Base-by-base conservation (phyloP, 106 monocot species). In the Apostasia shenzhenica region DNA sequence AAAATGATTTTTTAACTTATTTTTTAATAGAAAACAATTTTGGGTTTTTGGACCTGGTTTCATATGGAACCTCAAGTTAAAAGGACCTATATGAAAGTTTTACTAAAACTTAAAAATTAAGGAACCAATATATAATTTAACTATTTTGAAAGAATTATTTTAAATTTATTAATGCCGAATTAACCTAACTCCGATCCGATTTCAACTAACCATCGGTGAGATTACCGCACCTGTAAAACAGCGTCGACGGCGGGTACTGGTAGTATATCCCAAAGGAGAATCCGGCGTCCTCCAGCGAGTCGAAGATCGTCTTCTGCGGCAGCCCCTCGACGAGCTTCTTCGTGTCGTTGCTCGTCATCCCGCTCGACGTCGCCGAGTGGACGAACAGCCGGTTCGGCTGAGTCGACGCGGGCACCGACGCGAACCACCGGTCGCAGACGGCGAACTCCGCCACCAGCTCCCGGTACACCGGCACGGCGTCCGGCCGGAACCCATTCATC, bases 401-500 rank as follows among this genome's bases (percentile, higher is more conserved):
- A 69, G 94, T 95, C 54, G 94, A 95, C 53, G 91, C 40, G 47
- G 94, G 94, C 61, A 88, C 45, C 52, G 94, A 88, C 38, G 94
- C 94, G 66, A 95, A 95, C 94, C 94, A 95, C 52, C 85, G 71
- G 69, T 95, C 91, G 76, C 94, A 95, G 4, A 95, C 80, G 0
- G 85, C 91, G 71, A 95, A 95, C 72, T 86, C 79, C 57, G 41
- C n/a, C 57, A 95, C 91, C 61, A 95, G 62, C 69, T 81, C 83
- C 66, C 74, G 71, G 73, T 95, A 95, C 4, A 91, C 91, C 42
- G 94, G 88, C 67, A 95, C 83, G 4, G 81, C 72, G 1, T 83
- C 88, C 14, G 88, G 91, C 26, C 73, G 70, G 80, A 91, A 95
- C 60, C 91, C 94, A 66, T 82, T 95, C 91, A 95, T 86, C 11